A percentile compares a stretch with the other conserved stretches of the same genome.
These are phyloP conservation scores for Aspergillus brunneoviolaceus DNA, from an alignment of 2,329 filamentous ascomycete genomes.

Conservation along the genomic window DNA sequence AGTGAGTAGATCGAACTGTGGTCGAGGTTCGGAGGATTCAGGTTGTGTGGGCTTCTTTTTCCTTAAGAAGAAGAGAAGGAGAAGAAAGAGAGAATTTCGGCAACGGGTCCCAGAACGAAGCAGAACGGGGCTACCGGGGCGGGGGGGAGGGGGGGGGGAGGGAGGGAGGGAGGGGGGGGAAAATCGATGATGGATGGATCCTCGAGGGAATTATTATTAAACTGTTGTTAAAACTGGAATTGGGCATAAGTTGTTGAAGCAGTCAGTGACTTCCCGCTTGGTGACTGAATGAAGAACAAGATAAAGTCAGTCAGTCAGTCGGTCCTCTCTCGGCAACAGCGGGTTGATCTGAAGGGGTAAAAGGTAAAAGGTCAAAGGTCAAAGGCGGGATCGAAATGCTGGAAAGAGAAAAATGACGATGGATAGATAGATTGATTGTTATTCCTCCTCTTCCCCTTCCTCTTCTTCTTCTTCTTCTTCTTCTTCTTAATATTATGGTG, in stretches of 20 bases:
- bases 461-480: too few species aligned
- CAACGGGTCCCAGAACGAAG: neutral
- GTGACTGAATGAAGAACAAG: slow-evolving; percentile 8
- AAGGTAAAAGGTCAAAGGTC: neutral
- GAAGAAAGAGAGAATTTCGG: slow-evolving; percentile 2
- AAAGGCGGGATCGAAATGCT: neutral
- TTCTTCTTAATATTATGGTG: too few species aligned
- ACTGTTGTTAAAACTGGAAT: neutral
- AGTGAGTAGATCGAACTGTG: slow-evolving; percentile 15
- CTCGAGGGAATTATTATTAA: neutral
- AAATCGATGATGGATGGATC: neutral
- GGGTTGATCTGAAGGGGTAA: neutral
- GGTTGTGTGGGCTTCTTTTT: neutral
- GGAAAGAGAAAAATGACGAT: neutral
- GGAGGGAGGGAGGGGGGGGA: neutral
- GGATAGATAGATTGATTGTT: neutral
- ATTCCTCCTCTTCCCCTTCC: too few species aligned
- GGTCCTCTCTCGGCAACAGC: neutral
- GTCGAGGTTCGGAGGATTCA: neutral
- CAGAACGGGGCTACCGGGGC: neutral
- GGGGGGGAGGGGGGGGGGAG: neutral
- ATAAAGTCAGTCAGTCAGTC: slow-evolving; percentile 5
- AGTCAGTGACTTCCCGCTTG: neutral
- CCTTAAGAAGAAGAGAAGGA: slow-evolving; percentile 5
- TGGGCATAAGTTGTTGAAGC: neutral